Evolutionary conservation across 1,284 basidiomycete genomes (phyloP).

Genomic region (Grifola frondosa): DNA sequence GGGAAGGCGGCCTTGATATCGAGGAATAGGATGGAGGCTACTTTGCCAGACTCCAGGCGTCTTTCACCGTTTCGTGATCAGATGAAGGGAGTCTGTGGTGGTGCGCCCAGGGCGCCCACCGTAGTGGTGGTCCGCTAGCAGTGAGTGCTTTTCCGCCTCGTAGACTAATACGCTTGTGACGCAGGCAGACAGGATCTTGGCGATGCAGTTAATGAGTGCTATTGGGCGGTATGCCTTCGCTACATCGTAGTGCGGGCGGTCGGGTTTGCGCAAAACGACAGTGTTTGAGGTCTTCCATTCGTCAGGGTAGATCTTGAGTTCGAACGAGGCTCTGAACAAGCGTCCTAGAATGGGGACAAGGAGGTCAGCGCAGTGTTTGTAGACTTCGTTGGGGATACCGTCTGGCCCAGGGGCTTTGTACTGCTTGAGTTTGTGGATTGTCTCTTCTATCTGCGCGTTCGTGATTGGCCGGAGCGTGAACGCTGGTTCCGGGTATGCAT

Average conservation of each 20-base stretch:
- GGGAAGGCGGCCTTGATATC: slow-evolving; percentile 44
- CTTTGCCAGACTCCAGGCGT: slow-evolving; percentile 35
- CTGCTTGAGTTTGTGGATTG: slow-evolving; percentile 15
- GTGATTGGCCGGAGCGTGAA: slow-evolving; percentile 24
- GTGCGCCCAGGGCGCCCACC: slow-evolving; percentile 35
- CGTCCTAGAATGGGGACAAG: slow-evolving; percentile 27
- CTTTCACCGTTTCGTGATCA: slow-evolving; percentile 31
- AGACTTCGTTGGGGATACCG: slow-evolving; percentile 36
- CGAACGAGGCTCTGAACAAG: slow-evolving; percentile 32
- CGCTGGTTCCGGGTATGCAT: slow-evolving; percentile 24
- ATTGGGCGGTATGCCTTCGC: slow-evolving; percentile 41
- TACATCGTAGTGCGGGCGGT: slow-evolving; percentile 34
- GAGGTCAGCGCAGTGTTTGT: slow-evolving; percentile 24
- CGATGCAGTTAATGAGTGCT: slow-evolving; percentile 36
- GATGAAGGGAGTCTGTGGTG: slow-evolving; percentile 38
- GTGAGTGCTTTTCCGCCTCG: slow-evolving; percentile 21
- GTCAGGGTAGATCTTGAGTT: slow-evolving; percentile 28
- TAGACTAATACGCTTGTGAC: slow-evolving; percentile 24
- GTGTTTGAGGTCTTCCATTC: slow-evolving; percentile 34
- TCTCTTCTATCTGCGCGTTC: slow-evolving; percentile 18
- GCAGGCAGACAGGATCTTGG: slow-evolving; percentile 33
- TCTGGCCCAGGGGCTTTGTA: slow-evolving; percentile 40
- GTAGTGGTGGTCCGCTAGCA: slow-evolving; percentile 33
- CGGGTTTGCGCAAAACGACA: slow-evolving; percentile 40
- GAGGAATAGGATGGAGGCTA: slow-evolving; percentile 35